Evolutionary conservation across 345 rosid genomes (phyloP), one percentile per base, ranked within the genome.

Genomic region (Syzygium grande): DNA sequence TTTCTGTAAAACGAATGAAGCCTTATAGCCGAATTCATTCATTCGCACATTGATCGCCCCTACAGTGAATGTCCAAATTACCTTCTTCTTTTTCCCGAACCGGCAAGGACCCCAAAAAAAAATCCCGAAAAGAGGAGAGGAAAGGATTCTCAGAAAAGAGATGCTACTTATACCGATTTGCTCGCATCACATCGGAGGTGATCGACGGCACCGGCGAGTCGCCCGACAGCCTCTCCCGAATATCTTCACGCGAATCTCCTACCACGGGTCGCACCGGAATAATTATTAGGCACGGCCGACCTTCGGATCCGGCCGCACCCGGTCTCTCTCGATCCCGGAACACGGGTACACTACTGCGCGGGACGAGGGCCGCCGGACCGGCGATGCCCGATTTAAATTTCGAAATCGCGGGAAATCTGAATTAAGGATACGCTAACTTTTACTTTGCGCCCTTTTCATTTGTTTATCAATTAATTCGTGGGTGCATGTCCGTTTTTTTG

Each of bases 271-370:
- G 3, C 1, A 34, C 12, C 9, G 46, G 15, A 43, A 5, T 41
- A 5, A 68, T 17, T 10, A 9, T 17, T 17, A 34, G 13, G 46
- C 2, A 21, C 23, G 46, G 46, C 2, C 25, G 21, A 9, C 46
- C 79, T 34, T 68, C 25, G 12, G 3, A 68, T 55, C 27, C 1
- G 27, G 23, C 59, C 22, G 9, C 11, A 21, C 11, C 46, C 3
- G 12, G 23, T 17, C 43, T 9, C 79, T 9, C 23, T 43, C 22
- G 9, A 38, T 68, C 79, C 34, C 23, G 21, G 77, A 15, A 29
- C 2, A n/a, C 1, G 2, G 34, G 19, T 6, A n/a, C 34, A 14
- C 4, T 14, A 2, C 19, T 5, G 21, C 10, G 11, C 4, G 0
- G 22, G 78, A 30, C 6, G 5, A 65, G 22, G 78, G 7, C 41